Evolutionary conservation across 78 protist species (phyloP).

Genomic region (Dictyostelium capitatum): DNA sequence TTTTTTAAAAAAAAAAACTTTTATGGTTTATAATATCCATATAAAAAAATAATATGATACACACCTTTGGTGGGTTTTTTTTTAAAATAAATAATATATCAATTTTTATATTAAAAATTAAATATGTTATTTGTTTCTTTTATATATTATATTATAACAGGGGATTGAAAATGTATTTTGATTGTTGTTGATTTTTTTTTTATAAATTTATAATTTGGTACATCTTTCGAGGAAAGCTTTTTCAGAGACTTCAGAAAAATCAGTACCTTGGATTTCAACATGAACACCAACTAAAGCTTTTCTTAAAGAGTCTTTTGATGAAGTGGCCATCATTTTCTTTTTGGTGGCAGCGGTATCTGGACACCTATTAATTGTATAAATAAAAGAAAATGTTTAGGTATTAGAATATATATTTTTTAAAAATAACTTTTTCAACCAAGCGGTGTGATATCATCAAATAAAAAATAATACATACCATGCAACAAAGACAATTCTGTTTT

Average conservation of each 20-base stretch:
- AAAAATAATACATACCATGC: neutral
- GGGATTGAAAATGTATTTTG: neutral
- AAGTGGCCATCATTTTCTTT: conserved; percentile 95
- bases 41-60: too few species aligned
- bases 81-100: too few species aligned
- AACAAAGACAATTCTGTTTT: conserved; percentile 65
- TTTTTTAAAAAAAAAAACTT: too few species aligned
- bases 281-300: conserved; percentile 92
- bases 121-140: too few species aligned
- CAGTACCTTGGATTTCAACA: conserved; percentile 95
- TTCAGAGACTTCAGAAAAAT: conserved; percentile 84
- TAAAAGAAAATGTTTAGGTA: neutral
- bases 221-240: conserved; percentile 77
- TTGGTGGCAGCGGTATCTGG: conserved; percentile 90
- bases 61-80: too few species aligned
- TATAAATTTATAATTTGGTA: conserved; percentile 49
- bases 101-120: too few species aligned
- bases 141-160: neutral
- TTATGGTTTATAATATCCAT: too few species aligned
- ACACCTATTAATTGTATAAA: neutral
- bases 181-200: neutral
- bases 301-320: conserved; percentile 91
- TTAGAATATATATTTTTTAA: too few species aligned
- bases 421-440: too few species aligned
- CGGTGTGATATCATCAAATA: too few species aligned